Conservation (phyloP, 2,329 filamentous ascomycete genomes). For the Aspergillus unguis region DNA sequence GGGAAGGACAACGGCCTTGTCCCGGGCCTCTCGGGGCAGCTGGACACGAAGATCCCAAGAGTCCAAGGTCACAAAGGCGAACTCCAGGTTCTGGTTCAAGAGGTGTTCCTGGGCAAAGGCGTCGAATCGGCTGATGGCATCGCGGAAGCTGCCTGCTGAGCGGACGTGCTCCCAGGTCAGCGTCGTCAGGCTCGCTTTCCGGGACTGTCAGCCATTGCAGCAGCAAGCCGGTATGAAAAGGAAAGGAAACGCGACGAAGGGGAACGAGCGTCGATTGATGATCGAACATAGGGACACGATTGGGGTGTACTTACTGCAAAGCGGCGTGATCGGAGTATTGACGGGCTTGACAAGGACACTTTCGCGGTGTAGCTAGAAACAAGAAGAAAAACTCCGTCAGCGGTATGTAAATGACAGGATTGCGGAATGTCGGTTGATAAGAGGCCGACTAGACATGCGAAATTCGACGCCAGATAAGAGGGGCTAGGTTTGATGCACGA, state of each 20-base stretch:
- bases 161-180: slow-evolving; percentile 99
- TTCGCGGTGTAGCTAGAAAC: slow-evolving; percentile 77
- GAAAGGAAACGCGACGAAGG: background rate
- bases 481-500: slow-evolving; percentile 7
- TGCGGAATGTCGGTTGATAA: slow-evolving; percentile 2
- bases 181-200: slow-evolving; percentile 86
- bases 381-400: slow-evolving; percentile 22
- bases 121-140: slow-evolving; percentile 94
- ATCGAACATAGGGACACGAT: slow-evolving; percentile 13
- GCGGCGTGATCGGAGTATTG: slow-evolving; percentile 96
- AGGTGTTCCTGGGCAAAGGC: slow-evolving; percentile 89
- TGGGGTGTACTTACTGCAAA: slow-evolving; percentile 78
- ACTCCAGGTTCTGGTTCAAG: slow-evolving; percentile 85
- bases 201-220: slow-evolving; percentile 28
- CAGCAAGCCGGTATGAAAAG: slow-evolving; percentile 20
- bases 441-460: background rate
- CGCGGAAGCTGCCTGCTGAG: slow-evolving; percentile 93
- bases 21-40: slow-evolving; percentile 92
- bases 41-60: slow-evolving; percentile 98
- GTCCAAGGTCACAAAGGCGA: slow-evolving; percentile 97
- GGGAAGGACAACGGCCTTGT: slow-evolving; percentile 95
- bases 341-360: slow-evolving; percentile 96
- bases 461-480: slow-evolving; percentile 3
- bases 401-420: slow-evolving; percentile 21
- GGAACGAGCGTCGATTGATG: slow-evolving; percentile 4